Percentiles rank a stretch among this genome's conserved stretches.
Evolutionary conservation across 78 protist species (phyloP).

Genomic region (Dictyostelium discoideum): DNA sequence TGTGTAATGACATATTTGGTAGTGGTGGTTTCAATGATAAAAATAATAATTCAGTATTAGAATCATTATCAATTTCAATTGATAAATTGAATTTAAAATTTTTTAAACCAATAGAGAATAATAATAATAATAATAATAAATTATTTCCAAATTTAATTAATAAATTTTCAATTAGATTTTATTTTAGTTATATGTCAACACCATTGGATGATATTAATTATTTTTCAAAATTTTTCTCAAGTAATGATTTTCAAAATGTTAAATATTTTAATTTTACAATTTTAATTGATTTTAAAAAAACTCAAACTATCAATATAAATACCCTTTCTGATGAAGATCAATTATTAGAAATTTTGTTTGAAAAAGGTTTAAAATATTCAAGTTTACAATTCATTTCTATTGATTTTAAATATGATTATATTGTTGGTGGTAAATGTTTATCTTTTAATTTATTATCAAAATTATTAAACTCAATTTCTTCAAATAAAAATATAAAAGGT

Average conservation of each 20-base stretch:
- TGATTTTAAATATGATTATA: not conserved
- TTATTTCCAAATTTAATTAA: not conserved
- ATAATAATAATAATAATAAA: too few relatives aligned
- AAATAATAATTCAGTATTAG: not conserved
- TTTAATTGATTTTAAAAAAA: not conserved
- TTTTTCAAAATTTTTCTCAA: not conserved
- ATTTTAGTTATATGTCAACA: not conserved
- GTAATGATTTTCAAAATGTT: not conserved
- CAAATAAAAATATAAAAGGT: not conserved
- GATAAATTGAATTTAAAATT: not conserved
- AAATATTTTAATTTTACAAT: not conserved
- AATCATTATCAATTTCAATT: not conserved
- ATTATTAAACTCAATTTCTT: not conserved
- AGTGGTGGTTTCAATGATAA: too few relatives aligned
- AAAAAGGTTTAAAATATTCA: not conserved
- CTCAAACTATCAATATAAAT: not conserved
- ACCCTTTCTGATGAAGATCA: not conserved
- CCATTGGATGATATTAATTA: not conserved
- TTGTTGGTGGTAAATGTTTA: not conserved
- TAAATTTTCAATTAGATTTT: not conserved
- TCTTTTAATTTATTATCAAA: not conserved
- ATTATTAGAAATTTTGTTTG: not conserved
- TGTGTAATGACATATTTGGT: not conserved
- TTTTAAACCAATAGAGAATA: too few relatives aligned
- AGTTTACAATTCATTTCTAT: not conserved